A percentile compares a stretch with the other conserved stretches of the same genome.
Evolutionary conservation across 73 alveolate genomes (phyloP).

Genomic region (Halteria grandinella): DNA sequence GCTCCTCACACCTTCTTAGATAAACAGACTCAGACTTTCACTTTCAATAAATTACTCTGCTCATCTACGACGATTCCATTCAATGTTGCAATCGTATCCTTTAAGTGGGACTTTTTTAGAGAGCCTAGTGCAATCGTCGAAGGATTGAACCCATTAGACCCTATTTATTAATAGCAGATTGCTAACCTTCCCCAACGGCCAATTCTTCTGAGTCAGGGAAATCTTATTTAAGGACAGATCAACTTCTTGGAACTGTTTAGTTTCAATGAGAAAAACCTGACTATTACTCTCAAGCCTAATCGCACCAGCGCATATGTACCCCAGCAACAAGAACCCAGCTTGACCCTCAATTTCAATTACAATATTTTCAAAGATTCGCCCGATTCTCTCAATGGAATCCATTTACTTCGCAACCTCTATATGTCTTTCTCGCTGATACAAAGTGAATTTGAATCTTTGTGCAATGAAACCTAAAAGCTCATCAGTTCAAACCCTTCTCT

Average conservation of each 20-base stretch:
- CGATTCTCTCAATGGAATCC: neutral
- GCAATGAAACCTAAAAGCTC: too few relatives aligned
- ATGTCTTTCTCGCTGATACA: too few relatives aligned
- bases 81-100: constrained; percentile 24
- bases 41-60: constrained; percentile 41
- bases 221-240: constrained; percentile 35
- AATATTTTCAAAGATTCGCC: neutral
- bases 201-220: neutral
- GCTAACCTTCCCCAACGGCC: constrained; percentile 32
- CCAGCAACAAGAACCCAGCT: neutral
- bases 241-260: constrained; percentile 1
- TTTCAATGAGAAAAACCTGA: constrained; percentile 23
- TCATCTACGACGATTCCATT: constrained; percentile 28
- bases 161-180: neutral
- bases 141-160: constrained; percentile 15
- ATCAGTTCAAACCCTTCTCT: neutral
- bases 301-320: neutral
- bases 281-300: constrained; percentile 17
- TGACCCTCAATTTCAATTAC: constrained; percentile 11
- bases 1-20: constrained; percentile 37
- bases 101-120: constrained; percentile 26
- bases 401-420: neutral
- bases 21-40: neutral
- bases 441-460: too few relatives aligned
- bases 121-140: constrained; percentile 24